These are phyloP conservation scores for Taiozyma sp. DNA, from an alignment of 1,139 yeast species.

Conservation along the genomic window DNA sequence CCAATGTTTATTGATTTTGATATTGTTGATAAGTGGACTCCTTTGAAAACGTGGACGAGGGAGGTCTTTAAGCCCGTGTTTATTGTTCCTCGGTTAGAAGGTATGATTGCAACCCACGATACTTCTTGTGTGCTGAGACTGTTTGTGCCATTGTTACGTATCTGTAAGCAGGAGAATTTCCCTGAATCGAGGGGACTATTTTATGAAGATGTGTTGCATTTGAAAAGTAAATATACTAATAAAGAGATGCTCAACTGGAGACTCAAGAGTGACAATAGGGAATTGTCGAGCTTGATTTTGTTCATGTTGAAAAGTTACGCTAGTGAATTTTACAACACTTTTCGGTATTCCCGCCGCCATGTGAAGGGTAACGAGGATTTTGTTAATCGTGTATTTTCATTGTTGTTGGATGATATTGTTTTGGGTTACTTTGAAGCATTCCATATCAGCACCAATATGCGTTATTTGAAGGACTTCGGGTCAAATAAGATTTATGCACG, in stretches of 20 bases:
- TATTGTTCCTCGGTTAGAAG: neutral
- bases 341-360: neutral
- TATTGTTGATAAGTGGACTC: neutral
- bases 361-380: neutral
- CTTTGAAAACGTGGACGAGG: neutral
- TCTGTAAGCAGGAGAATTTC: neutral
- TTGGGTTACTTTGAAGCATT: neutral
- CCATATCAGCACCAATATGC: neutral
- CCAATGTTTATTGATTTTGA: neutral
- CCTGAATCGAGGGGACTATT: neutral
- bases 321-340: neutral
- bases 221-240: neutral
- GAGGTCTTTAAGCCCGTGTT: neutral
- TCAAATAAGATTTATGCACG: neutral
- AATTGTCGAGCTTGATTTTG: neutral
- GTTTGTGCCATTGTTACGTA: neutral
- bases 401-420: neutral
- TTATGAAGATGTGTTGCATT: neutral
- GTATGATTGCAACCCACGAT: neutral
- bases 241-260: neutral
- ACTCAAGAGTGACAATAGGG: neutral
- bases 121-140: neutral
- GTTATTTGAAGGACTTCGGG: neutral
- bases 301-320: neutral
- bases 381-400: neutral